Conservation (phyloP, 2,329 filamentous ascomycete genomes). For the Blumeria graminis region DNA sequence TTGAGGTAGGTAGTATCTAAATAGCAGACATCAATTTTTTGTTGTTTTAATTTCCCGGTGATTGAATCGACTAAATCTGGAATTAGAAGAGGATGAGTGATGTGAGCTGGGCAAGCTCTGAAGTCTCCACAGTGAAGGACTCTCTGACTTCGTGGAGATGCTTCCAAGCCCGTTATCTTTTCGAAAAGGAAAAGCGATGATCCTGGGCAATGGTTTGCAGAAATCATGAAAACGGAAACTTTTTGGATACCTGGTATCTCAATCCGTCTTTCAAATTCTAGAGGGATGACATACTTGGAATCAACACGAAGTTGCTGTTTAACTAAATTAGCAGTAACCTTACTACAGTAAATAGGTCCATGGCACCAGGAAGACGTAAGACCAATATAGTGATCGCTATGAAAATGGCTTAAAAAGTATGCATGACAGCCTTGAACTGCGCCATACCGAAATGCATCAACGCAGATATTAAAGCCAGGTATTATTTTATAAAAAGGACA, state of each 20-base stretch:
- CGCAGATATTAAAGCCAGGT: slow-evolving; percentile 74
- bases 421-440: slow-evolving; percentile 78
- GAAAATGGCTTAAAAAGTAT: slow-evolving; percentile 94
- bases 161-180: slow-evolving; percentile 40
- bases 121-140: slow-evolving; percentile 94
- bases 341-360: slow-evolving; percentile 90
- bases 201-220: slow-evolving; percentile 89
- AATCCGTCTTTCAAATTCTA: slow-evolving; percentile 62
- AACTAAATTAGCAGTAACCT: slow-evolving; percentile 73
- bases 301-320: slow-evolving; percentile 68
- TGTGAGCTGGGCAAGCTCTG: slow-evolving; percentile 63
- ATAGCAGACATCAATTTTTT: slow-evolving; percentile 87
- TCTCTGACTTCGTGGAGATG: slow-evolving; percentile 39
- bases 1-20: slow-evolving; percentile 94
- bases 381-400: slow-evolving; percentile 92
- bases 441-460: slow-evolving; percentile 90
- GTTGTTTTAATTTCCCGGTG: slow-evolving; percentile 48
- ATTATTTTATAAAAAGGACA: slow-evolving; percentile 99
- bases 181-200: slow-evolving; percentile 87
- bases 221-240: slow-evolving; percentile 78
- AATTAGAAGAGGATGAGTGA: slow-evolving; percentile 57
- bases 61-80: slow-evolving; percentile 48
- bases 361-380: slow-evolving; percentile 73
- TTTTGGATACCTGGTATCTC: slow-evolving; percentile 66
- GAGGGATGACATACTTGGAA: slow-evolving; percentile 57